Base-by-base conservation (phyloP, 495 filamentous ascomycete species). In the Xylaria telfairii region DNA sequence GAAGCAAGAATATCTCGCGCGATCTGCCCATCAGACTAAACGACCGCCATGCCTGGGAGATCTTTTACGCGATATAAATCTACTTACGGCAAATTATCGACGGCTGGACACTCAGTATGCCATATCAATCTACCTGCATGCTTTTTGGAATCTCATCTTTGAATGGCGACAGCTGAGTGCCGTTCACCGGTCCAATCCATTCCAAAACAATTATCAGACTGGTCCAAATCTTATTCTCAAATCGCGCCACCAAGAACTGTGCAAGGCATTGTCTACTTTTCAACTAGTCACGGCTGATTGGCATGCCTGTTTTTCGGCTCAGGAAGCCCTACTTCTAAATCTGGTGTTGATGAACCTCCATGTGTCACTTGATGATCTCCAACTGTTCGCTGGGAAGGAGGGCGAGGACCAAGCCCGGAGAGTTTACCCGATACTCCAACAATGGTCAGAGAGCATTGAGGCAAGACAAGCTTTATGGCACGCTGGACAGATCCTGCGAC, bases 301-400 rank as follows among this genome's bases (percentile, higher is more conserved):
- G 75, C 73, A 72, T 59, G 74, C 75, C 26, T 71, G 68, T 54
- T 71, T 80, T 9, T 78, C 77, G 1, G 73, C 79, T 9, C 80
- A 83, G 49, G 78, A 85, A 28, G 77, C 78, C 2, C 75, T 91
- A 6, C 72, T 90, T 2, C 76, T 88, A 5, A 85, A 91, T 68
- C 79, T 90, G 0, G 77, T 90, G 1, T 79, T 87, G 9, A 87
- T 91, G 83, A 83, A 88, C 70, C 78, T 91, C 0, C 81, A 90
- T 75, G 84, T 89, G 70, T 87, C 88, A 0, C 81, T 90, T 0
- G 89, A 90, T 63, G 89, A 91, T 61, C 83, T 92, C 0, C 89
- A 92, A 68, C 84, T 88, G 1, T 90, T 91, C 63, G 87, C 88
- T 0, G 89, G 89, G 0, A 87, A 89, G 44, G 87, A 90, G 64